Evolutionary conservation across 495 filamentous ascomycete species (phyloP), one percentile per base, ranked within the genome.

Genomic region (Neurospora sp.): DNA sequence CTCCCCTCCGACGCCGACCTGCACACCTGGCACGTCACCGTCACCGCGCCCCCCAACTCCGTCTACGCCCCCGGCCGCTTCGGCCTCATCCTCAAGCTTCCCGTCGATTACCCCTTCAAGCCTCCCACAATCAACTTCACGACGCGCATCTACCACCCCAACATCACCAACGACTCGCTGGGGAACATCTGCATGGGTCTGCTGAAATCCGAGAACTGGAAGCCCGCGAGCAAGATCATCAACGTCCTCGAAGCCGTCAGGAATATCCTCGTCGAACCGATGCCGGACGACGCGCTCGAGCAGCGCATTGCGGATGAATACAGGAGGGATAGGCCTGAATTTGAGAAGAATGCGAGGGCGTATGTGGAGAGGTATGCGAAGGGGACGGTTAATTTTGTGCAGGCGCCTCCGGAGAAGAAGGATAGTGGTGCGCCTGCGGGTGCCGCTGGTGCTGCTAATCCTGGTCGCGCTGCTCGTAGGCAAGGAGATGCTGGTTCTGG

Each of bases 141-240:
- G 70, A 99, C 96, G 46, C 97, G 96, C 80, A 93, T 99, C 84
- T 99, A 97, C 86, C 96, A 99, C 86, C 96, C 96, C 16, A 99
- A 99, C 83, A 90, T 99, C 66, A 94, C 92, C 79, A 97, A 97
- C 86, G 96, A 98, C 82, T 91, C 90, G 76, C 69, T 92, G 73
- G 96, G 96, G 10, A 89, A 86, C 79, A 97, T 99, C 92, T 99
- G 96, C 82, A 87, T 99, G 41, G 92, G 90, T 11, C 90, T 97
- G 82, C 88, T 99, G 75, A 91, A 94, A 73, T 76, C 90, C 31
- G 96, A 98, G 74, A 91, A 94, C 78, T 99, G 96, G 96, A 99
- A 99, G 86, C 96, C 96, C 1, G 89, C 89, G 39, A 92, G 90
- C 74, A 92, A 90, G 83, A 89, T 98, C 73, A 80, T 82, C 41